Conservation (phyloP, 1,139 yeast genomes). For the Saccharomyces hybrid region DNA sequence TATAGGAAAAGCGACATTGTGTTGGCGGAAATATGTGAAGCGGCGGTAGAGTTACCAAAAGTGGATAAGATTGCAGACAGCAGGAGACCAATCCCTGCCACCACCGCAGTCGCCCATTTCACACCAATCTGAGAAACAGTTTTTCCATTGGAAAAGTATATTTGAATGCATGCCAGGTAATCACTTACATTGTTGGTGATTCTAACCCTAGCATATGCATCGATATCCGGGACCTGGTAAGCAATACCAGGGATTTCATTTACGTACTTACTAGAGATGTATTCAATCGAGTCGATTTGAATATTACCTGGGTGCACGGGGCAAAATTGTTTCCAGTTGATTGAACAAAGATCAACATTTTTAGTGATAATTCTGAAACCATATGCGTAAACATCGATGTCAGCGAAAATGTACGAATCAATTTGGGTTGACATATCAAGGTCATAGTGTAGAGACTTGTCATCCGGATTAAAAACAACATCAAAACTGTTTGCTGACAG, state of each 20-base stretch:
- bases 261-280: slow-evolving; percentile 42
- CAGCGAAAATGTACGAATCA: slow-evolving; percentile 49
- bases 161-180: slow-evolving; percentile 59
- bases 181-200: slow-evolving; percentile 37
- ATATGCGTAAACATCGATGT: slow-evolving; percentile 63
- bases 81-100: slow-evolving; percentile 71
- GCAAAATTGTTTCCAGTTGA: slow-evolving; percentile 73
- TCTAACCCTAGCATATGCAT: slow-evolving; percentile 56
- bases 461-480: slow-evolving; percentile 63
- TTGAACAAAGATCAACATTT: slow-evolving; percentile 47
- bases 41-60: slow-evolving; percentile 73
- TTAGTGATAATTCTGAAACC: too few species aligned
- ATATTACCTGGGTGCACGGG: slow-evolving; percentile 66
- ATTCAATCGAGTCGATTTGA: slow-evolving; percentile 59
- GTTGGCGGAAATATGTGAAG: slow-evolving; percentile 69
- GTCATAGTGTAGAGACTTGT: slow-evolving; percentile 50
- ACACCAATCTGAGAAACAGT: slow-evolving; percentile 71
- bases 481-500: too few species aligned
- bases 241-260: slow-evolving; percentile 62
- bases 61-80: slow-evolving; percentile 62
- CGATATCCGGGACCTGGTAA: slow-evolving; percentile 69
- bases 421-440: slow-evolving; percentile 58
- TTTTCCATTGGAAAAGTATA: slow-evolving; percentile 62
- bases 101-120: slow-evolving; percentile 77
- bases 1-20: slow-evolving; percentile 66